Conservation (phyloP, 129 eudicot genomes). For the Centrapalus pauciflorus region DNA sequence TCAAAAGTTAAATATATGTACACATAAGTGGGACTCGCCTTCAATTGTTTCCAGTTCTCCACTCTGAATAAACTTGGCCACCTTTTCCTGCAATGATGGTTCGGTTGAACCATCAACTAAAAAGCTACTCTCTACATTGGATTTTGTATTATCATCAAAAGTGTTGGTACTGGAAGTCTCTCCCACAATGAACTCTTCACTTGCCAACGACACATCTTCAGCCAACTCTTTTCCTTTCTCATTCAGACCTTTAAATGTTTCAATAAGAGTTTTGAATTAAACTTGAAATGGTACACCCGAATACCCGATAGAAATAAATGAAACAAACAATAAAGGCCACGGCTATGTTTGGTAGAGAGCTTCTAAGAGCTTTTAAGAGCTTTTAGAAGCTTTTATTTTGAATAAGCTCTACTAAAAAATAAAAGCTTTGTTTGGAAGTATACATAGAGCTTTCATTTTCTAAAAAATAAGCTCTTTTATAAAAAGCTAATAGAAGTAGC, state of each 20-base stretch:
- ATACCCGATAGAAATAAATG: background rate
- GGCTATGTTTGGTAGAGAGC: too few species aligned
- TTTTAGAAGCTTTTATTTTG: too few species aligned
- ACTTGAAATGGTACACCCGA: background rate
- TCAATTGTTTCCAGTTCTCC: conserved; percentile 65
- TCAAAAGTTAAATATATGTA: background rate
- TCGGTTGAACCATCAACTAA: conserved; percentile 20
- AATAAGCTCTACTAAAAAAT: too few species aligned
- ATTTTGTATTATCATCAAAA: conserved; percentile 13
- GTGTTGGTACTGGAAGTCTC: conserved; percentile 3
- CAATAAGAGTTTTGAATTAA: background rate
- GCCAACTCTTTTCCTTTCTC: conserved; percentile 37
- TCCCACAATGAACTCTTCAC: conserved; percentile 21
- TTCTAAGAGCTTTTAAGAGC: too few species aligned
- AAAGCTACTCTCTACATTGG: conserved; percentile 12
- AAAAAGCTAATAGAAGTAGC: too few species aligned
- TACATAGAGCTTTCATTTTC: too few species aligned
- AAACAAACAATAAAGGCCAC: background rate
- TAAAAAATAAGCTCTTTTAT: too few species aligned
- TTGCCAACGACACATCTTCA: conserved; percentile 28
- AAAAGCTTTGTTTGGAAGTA: too few species aligned
- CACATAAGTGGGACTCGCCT: conserved; percentile 43
- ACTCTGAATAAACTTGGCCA: conserved; percentile 54
- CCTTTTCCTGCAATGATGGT: conserved; percentile 65
- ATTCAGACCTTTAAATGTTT: conserved; percentile 44